Conservation (phyloP, 1,284 basidiomycete species). For the Irpex sp. region DNA sequence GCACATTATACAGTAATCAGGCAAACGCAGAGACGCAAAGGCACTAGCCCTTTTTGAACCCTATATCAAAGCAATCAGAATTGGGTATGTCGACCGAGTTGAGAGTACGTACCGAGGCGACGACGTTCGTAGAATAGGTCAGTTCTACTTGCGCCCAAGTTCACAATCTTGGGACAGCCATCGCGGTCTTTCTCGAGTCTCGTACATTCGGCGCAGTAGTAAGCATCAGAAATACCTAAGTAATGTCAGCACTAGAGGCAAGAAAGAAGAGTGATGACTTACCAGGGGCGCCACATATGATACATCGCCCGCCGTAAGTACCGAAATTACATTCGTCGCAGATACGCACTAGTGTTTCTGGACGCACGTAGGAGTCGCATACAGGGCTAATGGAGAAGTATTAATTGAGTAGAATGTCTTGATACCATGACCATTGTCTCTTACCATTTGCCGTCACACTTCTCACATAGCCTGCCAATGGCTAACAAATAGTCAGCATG, state of each 20-base stretch:
- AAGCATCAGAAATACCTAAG: constrained; percentile 91
- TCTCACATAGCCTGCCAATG: constrained; percentile 96
- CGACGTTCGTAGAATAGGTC: constrained; percentile 87
- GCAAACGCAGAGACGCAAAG: background rate
- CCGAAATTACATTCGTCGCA: constrained; percentile 99
- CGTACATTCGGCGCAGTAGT: constrained; percentile 96
- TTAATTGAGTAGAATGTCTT: background rate
- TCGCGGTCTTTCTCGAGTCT: constrained; percentile 96
- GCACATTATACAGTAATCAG: background rate
- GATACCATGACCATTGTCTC: constrained; percentile 20
- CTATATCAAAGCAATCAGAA: constrained; percentile 29
- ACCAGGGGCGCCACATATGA: constrained; percentile 95
- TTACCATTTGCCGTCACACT: constrained; percentile 99
- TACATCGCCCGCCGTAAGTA: constrained; percentile 93
- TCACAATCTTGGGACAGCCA: constrained; percentile 98
- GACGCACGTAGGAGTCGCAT: constrained; percentile 98
- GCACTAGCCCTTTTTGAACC: constrained; percentile 75
- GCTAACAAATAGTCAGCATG: constrained; percentile 40
- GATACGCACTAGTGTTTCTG: constrained; percentile 94
- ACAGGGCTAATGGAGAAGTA: constrained; percentile 69
- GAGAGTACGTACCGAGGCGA: constrained; percentile 51
- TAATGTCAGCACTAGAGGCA: background rate
- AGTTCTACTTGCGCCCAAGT: constrained; percentile 85
- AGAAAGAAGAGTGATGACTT: constrained; percentile 21
- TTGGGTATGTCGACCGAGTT: background rate